Base-by-base conservation (phyloP, 306 rosid species). In the Nissolia schottii region DNA sequence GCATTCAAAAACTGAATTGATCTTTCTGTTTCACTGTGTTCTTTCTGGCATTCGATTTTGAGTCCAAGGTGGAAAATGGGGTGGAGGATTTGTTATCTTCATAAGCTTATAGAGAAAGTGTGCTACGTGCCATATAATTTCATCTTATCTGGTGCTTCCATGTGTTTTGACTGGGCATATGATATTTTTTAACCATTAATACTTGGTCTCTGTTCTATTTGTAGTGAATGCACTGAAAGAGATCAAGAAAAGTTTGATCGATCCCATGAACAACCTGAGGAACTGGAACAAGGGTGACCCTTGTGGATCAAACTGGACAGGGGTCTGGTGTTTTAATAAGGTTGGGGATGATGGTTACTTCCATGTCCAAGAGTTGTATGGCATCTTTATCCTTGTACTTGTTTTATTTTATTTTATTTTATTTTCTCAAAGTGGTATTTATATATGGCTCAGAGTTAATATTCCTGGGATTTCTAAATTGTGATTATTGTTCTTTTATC, bases 251-350 rank as follows among this genome's bases (percentile, higher is more conserved):
- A 86, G 87, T 64, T 86, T 92, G 79, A 49, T 75, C 78, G 98
- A 92, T 86, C 79, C 92, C 10, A 8, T 2, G 48, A 25, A 60
- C 24, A 45, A 79, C 41, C 88, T 92, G 14, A 67, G 24, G 64
- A 80, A 61, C 58, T 92, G 98, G 98, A 79, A 67, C 24, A 16
- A 70, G 38, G 88, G 92, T 37, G 95, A 92, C 71, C 98, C 98
- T 5, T 92, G 98, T 71, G n/a, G 68, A 41, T 23, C 66, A 31
- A 74, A 86, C 43, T 92, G 98, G 98, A 92, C 85, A 2, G 96
- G 89, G 27, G 84, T 92, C 72, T 71, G 73, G 53, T 92, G 98
- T 70, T 70, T 34, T 9, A 38, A 24, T 56, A 37, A 11, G 35
- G 62, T 20, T 24, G 82, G 79, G 13, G 12, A 2, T 35, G 92